Base-by-base conservation (phyloP, 2,329 filamentous ascomycete genomes). In the Pseudogymnoascus sp. region DNA sequence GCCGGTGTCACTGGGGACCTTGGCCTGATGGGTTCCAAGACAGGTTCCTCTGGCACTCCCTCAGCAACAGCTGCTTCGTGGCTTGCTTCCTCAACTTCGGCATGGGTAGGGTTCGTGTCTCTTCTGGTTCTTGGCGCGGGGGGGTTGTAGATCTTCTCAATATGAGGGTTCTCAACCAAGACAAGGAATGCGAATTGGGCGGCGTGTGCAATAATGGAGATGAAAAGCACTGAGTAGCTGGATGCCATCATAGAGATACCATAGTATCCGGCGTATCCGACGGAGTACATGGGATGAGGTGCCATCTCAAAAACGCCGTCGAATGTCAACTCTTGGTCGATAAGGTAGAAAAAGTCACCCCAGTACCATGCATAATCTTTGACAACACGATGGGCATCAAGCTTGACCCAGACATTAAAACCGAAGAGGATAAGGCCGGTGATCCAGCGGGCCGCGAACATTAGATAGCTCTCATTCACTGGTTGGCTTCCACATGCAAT, bases 331-430 rank as follows among this genome's bases (percentile, higher is more conserved):
- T 96, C 91, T 78, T 97, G 93, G 77, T 99, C 95, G 75, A 99
- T 91, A 72, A 99, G 87, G 77, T 92, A 99, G 82, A 97, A 99
- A 78, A 97, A 97, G 77, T 99, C 95, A 66, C 95, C 95, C 95
- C 95, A 99, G 77, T 97, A 99, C 95, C 95, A 99, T 28, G 95
- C 95, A 78, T 93, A 99, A 77, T 99, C 95, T 77, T 97, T 97
- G 73, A 99, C 95, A 60, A 99, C 95, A 65, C 95, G 85, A 76
- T 99, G 95, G 18, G 95, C 95, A 76, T 99, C 95, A 66, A 99
- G 82, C 78, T 99, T 99, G 67, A 99, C 95, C 93, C 95, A 97
- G 21, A 97, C 82, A 75, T 97, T 99, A 83, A 99, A 97, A 64
- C 90, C 82, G 66, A 99, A 88, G 25, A 97, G 82, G 42, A 83